Conservation (phyloP, 805 yeast species). For the Candida odintsovae region DNA sequence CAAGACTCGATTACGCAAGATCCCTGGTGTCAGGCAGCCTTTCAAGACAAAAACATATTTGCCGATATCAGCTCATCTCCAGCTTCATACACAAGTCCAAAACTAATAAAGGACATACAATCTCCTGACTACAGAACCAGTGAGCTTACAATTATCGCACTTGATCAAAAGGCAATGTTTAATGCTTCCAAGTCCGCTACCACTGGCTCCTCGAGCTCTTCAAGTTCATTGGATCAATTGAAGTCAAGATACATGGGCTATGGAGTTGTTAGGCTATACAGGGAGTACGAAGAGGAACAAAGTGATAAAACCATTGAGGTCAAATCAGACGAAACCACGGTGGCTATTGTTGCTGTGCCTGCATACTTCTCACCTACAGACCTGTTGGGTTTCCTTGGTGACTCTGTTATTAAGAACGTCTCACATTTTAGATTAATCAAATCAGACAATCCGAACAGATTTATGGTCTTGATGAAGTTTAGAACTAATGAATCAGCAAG, state of each 20-base stretch:
- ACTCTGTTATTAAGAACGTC: conserved; percentile 43
- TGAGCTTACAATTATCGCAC: neutral
- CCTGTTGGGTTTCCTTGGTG: conserved; percentile 74
- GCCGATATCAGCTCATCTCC: neutral
- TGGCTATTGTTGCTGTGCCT: conserved; percentile 81
- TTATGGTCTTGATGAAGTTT: conserved; percentile 76
- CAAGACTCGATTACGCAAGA: neutral
- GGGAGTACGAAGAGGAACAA: conserved; percentile 36
- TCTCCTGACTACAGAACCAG: neutral
- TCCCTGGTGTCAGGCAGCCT: neutral
- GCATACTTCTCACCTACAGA: conserved; percentile 84
- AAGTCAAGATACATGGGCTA: conserved; percentile 60
- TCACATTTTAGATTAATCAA: conserved; percentile 71
- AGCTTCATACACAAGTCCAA: neutral
- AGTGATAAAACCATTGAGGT: conserved; percentile 20
- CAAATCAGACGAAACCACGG: conserved; percentile 57
- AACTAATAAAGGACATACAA: neutral
- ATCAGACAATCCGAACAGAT: conserved; percentile 61
- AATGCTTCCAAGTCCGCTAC: neutral
- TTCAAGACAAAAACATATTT: neutral
- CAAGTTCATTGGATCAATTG: conserved; percentile 8
- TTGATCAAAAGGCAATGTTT: neutral
- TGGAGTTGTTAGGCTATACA: conserved; percentile 66
- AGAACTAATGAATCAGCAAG: conserved; percentile 47
- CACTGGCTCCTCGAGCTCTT: neutral